Percentiles rank a stretch among this genome's conserved stretches.
phyloP scores from a whole-genome alignment of 305 asterid genomes.

The Fraxinus dipetala region DNA sequence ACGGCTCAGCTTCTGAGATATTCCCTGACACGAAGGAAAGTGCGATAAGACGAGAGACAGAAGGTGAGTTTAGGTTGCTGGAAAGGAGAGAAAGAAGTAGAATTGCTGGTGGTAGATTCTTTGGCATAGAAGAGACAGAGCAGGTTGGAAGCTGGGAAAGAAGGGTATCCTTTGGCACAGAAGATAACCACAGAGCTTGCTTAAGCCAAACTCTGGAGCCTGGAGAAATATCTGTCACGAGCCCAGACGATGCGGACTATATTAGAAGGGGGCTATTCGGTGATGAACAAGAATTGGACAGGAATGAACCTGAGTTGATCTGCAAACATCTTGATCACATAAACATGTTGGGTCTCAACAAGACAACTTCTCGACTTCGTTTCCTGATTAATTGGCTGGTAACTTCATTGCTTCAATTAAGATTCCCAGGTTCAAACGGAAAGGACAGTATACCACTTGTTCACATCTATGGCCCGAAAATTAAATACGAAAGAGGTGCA shows the following conservation, averaged over 20 bases:
- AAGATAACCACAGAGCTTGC: constrained; percentile 49
- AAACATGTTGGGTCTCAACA: constrained; percentile 91
- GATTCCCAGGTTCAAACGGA: constrained; percentile 52
- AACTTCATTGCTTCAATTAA: constrained; percentile 79
- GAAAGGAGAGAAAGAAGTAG: constrained; percentile 85
- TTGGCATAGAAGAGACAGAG: constrained; percentile 79
- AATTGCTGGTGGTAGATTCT: constrained; percentile 69
- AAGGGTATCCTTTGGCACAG: constrained; percentile 81
- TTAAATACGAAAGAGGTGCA: constrained; percentile 90
- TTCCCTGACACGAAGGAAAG: constrained; percentile 63
- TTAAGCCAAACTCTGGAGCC: constrained; percentile 54
- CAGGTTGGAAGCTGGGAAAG: constrained; percentile 67
- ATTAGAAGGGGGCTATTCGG: constrained; percentile 65
- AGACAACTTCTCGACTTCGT: constrained; percentile 79
- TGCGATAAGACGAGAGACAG: constrained; percentile 92
- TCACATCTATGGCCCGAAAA: constrained; percentile 90
- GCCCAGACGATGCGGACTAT: constrained; percentile 71
- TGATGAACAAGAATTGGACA: constrained; percentile 68
- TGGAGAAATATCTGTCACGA: constrained; percentile 52
- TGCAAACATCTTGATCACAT: constrained; percentile 88
- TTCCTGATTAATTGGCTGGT: constrained; percentile 91
- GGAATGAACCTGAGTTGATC: constrained; percentile 66
- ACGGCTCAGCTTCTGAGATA: constrained; percentile 49
- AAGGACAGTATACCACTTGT: constrained; percentile 54
- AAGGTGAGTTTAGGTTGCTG: constrained; percentile 80